A percentile compares a stretch with the other conserved stretches of the same genome.
phyloP scores from a whole-genome alignment of 1,284 basidiomycete genomes.

The Ceratobasidium sp. region DNA sequence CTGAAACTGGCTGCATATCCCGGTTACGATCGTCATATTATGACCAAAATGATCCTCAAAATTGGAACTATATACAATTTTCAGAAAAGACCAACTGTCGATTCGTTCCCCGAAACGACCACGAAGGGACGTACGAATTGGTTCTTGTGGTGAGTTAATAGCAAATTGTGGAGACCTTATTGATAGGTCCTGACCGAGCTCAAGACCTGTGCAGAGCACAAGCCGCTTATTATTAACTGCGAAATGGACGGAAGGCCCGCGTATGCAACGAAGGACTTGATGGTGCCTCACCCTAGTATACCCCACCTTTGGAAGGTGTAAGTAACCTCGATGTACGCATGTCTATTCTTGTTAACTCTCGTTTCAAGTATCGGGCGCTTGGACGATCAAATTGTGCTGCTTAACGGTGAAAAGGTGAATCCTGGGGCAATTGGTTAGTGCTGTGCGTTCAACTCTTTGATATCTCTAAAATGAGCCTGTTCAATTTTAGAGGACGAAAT shows the following conservation, averaged over 20 bases:
- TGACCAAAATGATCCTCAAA: not conserved
- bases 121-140: constrained; percentile 17
- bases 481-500: constrained; percentile 52
- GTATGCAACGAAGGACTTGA: constrained; percentile 44
- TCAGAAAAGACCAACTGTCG: not conserved
- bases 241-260: constrained; percentile 29
- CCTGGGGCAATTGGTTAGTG: constrained; percentile 60
- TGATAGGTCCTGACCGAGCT: too few species aligned
- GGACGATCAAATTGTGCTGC: constrained; percentile 48
- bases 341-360: too few species aligned
- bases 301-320: constrained; percentile 39
- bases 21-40: not conserved
- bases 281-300: constrained; percentile 42
- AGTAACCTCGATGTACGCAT: not conserved
- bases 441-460: too few species aligned
- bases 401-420: constrained; percentile 56
- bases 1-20: constrained; percentile 1
- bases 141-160: constrained; percentile 25
- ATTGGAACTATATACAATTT: constrained; percentile 44
- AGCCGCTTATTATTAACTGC: constrained; percentile 33
- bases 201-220: constrained; percentile 21
- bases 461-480: too few species aligned
- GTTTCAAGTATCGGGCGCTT: constrained; percentile 38
- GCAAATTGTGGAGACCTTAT: not conserved
- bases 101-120: constrained; percentile 19